Evolutionary conservation across 2,329 filamentous ascomycete species (phyloP).

Genomic region (Dothideomycetes sp.): DNA sequence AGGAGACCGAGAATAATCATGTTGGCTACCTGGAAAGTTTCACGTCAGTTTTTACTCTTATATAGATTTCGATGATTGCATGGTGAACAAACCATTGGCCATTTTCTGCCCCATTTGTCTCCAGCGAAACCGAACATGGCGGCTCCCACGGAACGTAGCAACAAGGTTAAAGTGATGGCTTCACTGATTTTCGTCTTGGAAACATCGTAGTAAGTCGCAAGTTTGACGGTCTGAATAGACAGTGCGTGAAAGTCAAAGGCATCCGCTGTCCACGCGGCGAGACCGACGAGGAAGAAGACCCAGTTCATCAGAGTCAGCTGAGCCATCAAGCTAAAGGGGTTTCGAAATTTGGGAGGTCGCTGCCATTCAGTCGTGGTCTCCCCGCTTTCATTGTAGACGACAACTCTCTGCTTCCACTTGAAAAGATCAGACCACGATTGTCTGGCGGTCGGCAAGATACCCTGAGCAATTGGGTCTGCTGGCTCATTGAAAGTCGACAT

Average conservation of each 20-base stretch:
- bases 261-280: constrained; percentile 69
- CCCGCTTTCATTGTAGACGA: constrained; percentile 54
- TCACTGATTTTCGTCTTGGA: constrained; percentile 63
- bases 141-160: constrained; percentile 66
- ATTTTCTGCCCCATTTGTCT: constrained; percentile 73
- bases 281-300: constrained; percentile 66
- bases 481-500: constrained; percentile 34
- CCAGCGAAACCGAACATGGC: constrained; percentile 67
- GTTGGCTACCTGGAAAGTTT: constrained; percentile 62
- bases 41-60: too few relatives aligned
- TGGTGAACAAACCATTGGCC: constrained; percentile 50
- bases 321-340: constrained; percentile 60
- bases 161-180: constrained; percentile 65
- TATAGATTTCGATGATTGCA: too few relatives aligned
- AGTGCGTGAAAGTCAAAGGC: constrained; percentile 78
- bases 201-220: constrained; percentile 49
- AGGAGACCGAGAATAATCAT: constrained; percentile 63
- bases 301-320: constrained; percentile 58
- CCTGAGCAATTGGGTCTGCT: constrained; percentile 59
- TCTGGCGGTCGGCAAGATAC: constrained; percentile 54
- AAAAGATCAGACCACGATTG: constrained; percentile 58
- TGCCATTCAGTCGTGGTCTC: constrained; percentile 62
- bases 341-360: constrained; percentile 54
- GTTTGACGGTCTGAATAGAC: constrained; percentile 66
- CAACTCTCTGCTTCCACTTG: constrained; percentile 64